phyloP scores from a whole-genome alignment of 345 rosid genomes.

The Eucalyptus paniculata region DNA sequence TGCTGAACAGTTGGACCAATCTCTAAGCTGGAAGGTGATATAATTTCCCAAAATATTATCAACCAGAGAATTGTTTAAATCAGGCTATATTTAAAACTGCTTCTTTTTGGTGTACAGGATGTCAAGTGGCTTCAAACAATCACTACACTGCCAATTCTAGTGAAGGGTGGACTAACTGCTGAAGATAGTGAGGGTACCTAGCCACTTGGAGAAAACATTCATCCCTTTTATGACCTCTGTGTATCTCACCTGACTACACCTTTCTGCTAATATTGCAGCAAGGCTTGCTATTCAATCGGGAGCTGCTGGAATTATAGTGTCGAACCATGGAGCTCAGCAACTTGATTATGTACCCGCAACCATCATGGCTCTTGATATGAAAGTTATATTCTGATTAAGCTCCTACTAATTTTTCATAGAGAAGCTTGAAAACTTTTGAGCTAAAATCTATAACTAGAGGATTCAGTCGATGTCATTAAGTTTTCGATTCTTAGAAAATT shows the following conservation, averaged over 20 bases:
- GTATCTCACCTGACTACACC: background rate
- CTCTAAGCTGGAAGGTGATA: conserved; percentile 81
- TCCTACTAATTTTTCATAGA: background rate
- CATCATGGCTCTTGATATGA: conserved; percentile 26
- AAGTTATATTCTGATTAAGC: background rate
- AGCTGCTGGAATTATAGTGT: conserved; percentile 85
- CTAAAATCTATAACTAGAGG: background rate
- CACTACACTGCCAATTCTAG: conserved; percentile 80
- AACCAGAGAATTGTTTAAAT: background rate
- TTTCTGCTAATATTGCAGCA: conserved; percentile 29
- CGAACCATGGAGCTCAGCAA: conserved; percentile 89
- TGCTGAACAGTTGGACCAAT: conserved; percentile 61
- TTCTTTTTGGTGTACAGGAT: conserved; percentile 30
- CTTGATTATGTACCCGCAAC: conserved; percentile 87
- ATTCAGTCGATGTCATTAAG: background rate
- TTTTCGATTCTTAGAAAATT: background rate
- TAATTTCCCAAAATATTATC: background rate
- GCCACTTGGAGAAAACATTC: background rate
- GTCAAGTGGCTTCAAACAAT: conserved; percentile 90
- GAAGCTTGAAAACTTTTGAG: background rate
- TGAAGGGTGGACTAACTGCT: conserved; percentile 86
- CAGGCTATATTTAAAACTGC: background rate
- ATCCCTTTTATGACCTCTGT: background rate
- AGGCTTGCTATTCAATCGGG: conserved; percentile 54
- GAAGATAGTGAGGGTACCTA: conserved; percentile 52